These are phyloP conservation scores for Taphrina deformans DNA, from an alignment of 1,139 yeast species.

Conservation along the genomic window DNA sequence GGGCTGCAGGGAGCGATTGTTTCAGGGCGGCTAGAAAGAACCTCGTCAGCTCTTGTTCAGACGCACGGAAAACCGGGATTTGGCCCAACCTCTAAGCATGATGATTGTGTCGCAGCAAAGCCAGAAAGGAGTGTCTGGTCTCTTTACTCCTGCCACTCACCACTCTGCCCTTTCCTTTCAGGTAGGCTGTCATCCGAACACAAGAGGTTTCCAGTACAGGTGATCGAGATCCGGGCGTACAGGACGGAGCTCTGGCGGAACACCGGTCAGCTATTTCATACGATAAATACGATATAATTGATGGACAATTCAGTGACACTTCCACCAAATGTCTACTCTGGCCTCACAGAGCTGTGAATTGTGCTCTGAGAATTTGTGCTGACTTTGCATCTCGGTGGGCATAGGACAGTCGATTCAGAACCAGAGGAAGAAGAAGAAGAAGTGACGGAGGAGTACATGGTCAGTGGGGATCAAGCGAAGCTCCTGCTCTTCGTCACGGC, in stretches of 20 bases:
- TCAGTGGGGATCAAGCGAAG: conserved; percentile 1
- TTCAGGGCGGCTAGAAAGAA: conserved; percentile 3
- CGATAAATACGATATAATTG: neutral
- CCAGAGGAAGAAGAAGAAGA: no score
- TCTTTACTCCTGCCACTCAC: no score
- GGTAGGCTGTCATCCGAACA: neutral
- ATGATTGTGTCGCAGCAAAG: neutral
- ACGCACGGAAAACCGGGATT: neutral
- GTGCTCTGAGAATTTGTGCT: no score
- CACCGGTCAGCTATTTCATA: neutral
- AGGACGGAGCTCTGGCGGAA: conserved; percentile 5
- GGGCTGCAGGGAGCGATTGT: neutral
- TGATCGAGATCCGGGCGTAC: conserved; percentile 1
- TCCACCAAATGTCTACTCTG: no score
- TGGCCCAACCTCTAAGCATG: conserved; percentile 1
- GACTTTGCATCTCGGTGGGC: no score
- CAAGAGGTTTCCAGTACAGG: neutral
- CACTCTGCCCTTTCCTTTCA: no score
- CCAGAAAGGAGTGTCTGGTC: neutral
- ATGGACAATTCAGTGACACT: neutral
- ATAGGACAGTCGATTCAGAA: no score
- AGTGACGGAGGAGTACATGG: neutral
- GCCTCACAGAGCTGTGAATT: no score
- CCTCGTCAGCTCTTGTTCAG: no score
- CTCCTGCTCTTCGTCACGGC: neutral